Conservation (phyloP, 495 filamentous ascomycete genomes). For the Neurospora sp. region DNA sequence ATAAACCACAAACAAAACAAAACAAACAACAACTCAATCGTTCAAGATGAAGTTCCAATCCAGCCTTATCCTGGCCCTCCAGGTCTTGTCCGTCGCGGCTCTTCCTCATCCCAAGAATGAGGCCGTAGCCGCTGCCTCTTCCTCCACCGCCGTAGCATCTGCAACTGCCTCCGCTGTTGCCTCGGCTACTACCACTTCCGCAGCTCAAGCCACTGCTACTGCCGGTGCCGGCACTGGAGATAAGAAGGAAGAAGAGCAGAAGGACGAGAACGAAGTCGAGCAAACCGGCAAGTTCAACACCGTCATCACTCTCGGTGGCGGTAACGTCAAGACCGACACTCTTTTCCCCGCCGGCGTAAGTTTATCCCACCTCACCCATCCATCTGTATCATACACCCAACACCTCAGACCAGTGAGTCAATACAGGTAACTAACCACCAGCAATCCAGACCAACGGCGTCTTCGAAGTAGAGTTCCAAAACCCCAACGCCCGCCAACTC, state of each 20-base stretch:
- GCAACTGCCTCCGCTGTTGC: neutral
- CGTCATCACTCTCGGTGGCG: conserved; percentile 12
- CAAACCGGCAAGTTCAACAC: conserved; percentile 14
- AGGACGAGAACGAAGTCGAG: conserved; percentile 17
- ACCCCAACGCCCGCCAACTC: conserved; percentile 12
- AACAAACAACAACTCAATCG: neutral
- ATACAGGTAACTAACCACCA: neutral
- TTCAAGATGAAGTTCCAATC: conserved; percentile 17
- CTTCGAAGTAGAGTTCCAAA: conserved; percentile 31
- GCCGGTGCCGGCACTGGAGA: neutral
- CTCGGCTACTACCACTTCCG: conserved; percentile 3
- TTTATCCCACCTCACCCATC: neutral
- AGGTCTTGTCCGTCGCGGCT: conserved; percentile 16
- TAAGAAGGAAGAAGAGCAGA: conserved; percentile 6
- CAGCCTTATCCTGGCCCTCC: conserved; percentile 14
- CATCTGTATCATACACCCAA: neutral
- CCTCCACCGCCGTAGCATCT: neutral
- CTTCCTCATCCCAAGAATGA: conserved; percentile 8
- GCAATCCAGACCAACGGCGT: conserved; percentile 17
- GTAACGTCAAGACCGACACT: conserved; percentile 20
- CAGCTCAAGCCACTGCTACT: conserved; percentile 3
- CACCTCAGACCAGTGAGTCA: neutral
- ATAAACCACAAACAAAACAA: neutral
- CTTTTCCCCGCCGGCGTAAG: conserved; percentile 19
- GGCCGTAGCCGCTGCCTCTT: neutral